Evolutionary conservation across 495 filamentous ascomycete genomes (phyloP).

Genomic region (Neurospora sp.): DNA sequence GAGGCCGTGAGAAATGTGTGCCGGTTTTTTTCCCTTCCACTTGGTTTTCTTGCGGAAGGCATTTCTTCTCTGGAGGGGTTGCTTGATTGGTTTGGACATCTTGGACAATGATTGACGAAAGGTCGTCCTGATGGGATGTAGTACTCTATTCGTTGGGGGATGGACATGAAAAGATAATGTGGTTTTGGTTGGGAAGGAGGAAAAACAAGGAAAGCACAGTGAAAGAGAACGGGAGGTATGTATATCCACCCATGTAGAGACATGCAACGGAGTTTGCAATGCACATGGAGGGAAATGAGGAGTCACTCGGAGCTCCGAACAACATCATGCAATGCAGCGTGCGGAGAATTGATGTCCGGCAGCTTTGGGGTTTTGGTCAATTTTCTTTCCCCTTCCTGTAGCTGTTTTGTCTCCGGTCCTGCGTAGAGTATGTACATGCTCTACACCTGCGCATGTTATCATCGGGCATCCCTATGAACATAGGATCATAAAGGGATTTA

Average conservation of each 20-base stretch:
- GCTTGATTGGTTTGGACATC: neutral
- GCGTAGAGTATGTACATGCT: neutral
- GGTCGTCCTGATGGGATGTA: neutral
- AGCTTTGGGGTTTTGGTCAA: neutral
- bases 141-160: neutral
- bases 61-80: neutral
- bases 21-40: neutral
- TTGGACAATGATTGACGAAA: neutral
- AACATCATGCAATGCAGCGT: neutral
- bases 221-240: neutral
- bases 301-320: neutral
- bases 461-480: neutral
- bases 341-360: neutral
- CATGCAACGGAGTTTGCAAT: neutral
- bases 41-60: neutral
- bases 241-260: neutral
- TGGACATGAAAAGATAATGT: neutral
- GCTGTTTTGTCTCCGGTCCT: neutral
- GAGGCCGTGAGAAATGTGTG: neutral
- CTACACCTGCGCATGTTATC: neutral
- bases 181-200: neutral
- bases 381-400: neutral
- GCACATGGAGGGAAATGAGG: neutral
- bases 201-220: neutral
- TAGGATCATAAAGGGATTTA: neutral